Evolutionary conservation across 2,329 filamentous ascomycete genomes (phyloP), one percentile per base, ranked within the genome.

Genomic region (Phaeosphaeriaceae sp.): DNA sequence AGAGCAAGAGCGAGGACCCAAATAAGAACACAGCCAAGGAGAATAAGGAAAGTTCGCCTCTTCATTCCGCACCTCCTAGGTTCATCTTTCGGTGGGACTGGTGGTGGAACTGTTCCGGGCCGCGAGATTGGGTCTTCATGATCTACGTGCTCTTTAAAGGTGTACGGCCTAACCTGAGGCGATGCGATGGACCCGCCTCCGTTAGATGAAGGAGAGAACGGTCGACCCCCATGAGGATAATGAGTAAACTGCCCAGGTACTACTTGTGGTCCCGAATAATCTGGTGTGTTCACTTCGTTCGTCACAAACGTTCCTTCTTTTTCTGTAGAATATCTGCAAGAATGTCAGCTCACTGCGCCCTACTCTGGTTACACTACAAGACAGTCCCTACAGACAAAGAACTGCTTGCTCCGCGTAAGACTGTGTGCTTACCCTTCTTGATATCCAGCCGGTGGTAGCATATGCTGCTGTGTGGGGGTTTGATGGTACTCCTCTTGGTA

Each of bases 1-100:
- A 77, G 69, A 1, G 65, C 78, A 10, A 80, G 62, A 5, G 68
- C 71, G 36, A 79, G 55, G 0, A 74, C 59, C 42, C 70, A 62
- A 36, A 75, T 52, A 3, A 78, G 7, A 10, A 76, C 48, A 19
- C 62, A 63, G 11, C 55, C 56, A 7, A 70, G 17, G 7, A 72
- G 57, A 21, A 74, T 68, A 41, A 61, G 66, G 20, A 71, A 71
- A 0, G 54, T 58, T 1, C 68, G 62, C 36, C 62, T 72, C 53
- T 64, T 71, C 65, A 71, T 62, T 0, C 72, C 71, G 19, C 66
- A 63, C 48, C 65, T 71, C 17, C 66, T 40, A 40, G 36, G 63
- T 2, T 67, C 57, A 20, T 68, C 59, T 27, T 70, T 69, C 0
- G 61, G 60, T 25, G 62, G 60, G 1, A 63, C 51, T 41, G 58